Percentiles rank a stretch among this genome's conserved stretches.
phyloP scores from a whole-genome alignment of 352 stramenopile genomes.

The Pythium dissotocum region DNA sequence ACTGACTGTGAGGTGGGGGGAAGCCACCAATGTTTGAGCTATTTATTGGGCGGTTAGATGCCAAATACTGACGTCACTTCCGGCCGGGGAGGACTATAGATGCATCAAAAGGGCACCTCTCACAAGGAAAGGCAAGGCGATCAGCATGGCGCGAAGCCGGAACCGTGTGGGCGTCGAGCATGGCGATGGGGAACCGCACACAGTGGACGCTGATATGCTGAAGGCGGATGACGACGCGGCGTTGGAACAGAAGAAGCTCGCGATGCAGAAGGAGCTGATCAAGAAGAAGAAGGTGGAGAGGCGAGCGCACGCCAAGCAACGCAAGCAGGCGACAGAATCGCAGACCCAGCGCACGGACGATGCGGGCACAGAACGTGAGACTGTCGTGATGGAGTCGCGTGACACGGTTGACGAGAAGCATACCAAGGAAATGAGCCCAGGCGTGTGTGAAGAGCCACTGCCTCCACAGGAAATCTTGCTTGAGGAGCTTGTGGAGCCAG shows the following conservation, averaged over 20 bases:
- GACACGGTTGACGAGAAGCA: background rate
- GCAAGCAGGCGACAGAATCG: constrained; percentile 20
- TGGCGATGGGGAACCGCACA: background rate
- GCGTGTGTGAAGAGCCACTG: too few species aligned
- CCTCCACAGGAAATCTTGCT: too few species aligned
- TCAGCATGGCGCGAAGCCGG: background rate
- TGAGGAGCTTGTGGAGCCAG: background rate
- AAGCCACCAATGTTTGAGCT: background rate
- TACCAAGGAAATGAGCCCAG: too few species aligned
- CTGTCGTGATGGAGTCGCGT: background rate
- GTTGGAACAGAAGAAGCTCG: constrained; percentile 15
- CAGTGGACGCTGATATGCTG: background rate
- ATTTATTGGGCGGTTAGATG: background rate
- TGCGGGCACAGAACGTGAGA: background rate
- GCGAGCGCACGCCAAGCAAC: constrained; percentile 45
- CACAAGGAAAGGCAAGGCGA: background rate
- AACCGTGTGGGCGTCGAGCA: constrained; percentile 14
- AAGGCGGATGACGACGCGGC: background rate
- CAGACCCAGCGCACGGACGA: background rate
- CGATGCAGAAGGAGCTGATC: constrained; percentile 47
- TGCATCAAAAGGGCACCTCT: background rate
- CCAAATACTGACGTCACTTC: background rate
- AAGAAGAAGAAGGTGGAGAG: constrained; percentile 53
- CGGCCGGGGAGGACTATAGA: background rate
- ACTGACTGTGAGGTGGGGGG: background rate